A percentile compares a stretch with the other conserved stretches of the same genome.
Evolutionary conservation across 805 yeast species (phyloP).

Genomic region (Phaffomyces opuntiae): DNA sequence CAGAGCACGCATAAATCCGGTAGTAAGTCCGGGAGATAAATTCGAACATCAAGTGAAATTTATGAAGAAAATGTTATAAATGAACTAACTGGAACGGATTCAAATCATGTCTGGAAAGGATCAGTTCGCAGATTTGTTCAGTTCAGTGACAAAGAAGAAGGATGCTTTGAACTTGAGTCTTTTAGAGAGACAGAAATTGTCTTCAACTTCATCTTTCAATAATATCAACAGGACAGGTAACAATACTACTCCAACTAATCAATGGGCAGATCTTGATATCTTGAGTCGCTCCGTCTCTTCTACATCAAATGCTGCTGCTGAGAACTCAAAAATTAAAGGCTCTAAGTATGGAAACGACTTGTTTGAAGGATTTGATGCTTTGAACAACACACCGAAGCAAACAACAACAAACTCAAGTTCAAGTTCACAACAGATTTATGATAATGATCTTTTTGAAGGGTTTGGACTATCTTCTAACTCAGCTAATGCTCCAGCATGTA

Average conservation of each 20-base stretch:
- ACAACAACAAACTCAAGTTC: slow-evolving; percentile 1
- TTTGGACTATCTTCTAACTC: slow-evolving; percentile 6
- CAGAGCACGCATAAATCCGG: not conserved
- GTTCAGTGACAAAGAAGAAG: slow-evolving; percentile 18
- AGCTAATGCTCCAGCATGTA: not conserved
- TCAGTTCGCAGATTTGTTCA: slow-evolving; percentile 23
- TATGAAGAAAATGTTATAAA: too few relatives aligned
- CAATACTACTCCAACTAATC: slow-evolving; percentile 2
- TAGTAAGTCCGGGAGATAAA: not conserved
- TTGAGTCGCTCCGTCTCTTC: slow-evolving; percentile 14
- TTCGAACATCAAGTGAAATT: too few relatives aligned
- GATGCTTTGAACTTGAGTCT: slow-evolving; percentile 25
- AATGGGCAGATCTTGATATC: slow-evolving; percentile 34
- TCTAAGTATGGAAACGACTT: slow-evolving; percentile 4
- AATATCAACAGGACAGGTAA: not conserved
- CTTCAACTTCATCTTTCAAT: slow-evolving; percentile 3
- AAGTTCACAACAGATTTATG: not conserved
- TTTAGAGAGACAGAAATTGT: slow-evolving; percentile 28
- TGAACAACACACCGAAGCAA: not conserved
- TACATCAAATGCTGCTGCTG: not conserved
- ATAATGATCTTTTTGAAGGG: slow-evolving; percentile 17
- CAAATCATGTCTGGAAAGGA: slow-evolving; percentile 9
- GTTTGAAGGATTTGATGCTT: slow-evolving; percentile 20
- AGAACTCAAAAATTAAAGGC: not conserved
- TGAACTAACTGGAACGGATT: not conserved